These are phyloP conservation scores for Otatea glauca DNA, from an alignment of 176 grass and related monocot genomes.

Conservation along the genomic window DNA sequence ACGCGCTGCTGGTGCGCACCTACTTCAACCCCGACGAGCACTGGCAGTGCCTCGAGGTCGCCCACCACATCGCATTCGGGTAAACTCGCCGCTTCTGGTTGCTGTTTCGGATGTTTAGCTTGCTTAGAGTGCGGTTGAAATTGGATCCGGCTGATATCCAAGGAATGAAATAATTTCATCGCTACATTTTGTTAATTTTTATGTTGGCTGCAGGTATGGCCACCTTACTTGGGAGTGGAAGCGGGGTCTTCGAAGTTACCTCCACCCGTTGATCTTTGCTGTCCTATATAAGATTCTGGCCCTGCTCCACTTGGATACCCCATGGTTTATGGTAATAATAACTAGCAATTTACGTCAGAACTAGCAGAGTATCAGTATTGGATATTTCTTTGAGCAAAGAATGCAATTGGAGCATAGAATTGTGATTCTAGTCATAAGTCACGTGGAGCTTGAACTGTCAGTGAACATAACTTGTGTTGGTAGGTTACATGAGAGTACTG, in stretches of 20 bases:
- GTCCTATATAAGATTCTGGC: conserved; percentile 75
- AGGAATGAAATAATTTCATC: neutral
- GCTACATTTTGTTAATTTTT: neutral
- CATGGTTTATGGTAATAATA: conserved; percentile 72
- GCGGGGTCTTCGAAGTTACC: conserved; percentile 72
- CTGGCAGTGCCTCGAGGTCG: conserved; percentile 96
- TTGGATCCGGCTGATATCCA: neutral
- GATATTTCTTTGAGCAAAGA: neutral
- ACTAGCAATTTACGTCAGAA: neutral
- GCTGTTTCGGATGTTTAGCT: neutral
- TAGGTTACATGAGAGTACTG: conserved; percentile 13
- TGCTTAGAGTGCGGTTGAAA: neutral
- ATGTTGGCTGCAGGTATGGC: conserved; percentile 60
- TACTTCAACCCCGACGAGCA: conserved; percentile 99
- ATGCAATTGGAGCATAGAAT: neutral
- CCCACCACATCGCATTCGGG: conserved; percentile 85
- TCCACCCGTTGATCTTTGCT: conserved; percentile 82
- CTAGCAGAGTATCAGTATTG: neutral
- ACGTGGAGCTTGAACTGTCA: neutral
- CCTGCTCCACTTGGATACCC: conserved; percentile 68
- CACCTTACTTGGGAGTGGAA: conserved; percentile 99
- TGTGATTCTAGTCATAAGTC: neutral
- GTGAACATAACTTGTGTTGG: neutral
- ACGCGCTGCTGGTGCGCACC: conserved; percentile 76
- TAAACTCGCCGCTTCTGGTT: conserved; percentile 5